Evolutionary conservation across 495 filamentous ascomycete species (phyloP), one percentile per base, ranked within the genome.

Genomic region (Penicillium herquei): DNA sequence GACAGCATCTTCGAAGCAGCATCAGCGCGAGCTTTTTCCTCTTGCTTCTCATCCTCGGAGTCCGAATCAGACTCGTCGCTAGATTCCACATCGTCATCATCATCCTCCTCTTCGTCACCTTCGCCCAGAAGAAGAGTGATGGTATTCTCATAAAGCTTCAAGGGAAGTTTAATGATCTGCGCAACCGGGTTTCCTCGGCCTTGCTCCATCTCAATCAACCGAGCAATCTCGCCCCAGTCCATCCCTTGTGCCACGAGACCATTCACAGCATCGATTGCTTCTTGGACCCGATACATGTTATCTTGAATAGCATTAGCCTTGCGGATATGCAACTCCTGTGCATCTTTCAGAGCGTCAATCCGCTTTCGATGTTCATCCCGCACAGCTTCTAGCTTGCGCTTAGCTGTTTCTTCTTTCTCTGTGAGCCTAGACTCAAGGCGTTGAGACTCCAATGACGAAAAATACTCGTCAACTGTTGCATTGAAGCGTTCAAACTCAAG

Each of bases 171-270:
- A 56, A 98, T 96, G 16, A 90, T 86, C 58, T 87, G 79, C 7
- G 94, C 94, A 16, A 97, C 91, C 0, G 89, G 84, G 60, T 98
- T 98, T 12, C 86, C 78, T 52, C 85, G 78, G 49, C 73, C 80
- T 62, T 95, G 87, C 66, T 98, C 92, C 63, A 88, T 80, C 63
- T 96, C 90, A 43, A 98, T 87, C 58, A 98, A 76, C 30, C 85
- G 86, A 8, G 85, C 91, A 63, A 97, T 89, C 51, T 96, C 88
- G 9, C 87, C 84, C 94, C 94, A 98, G 61, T 98, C 94, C 93
- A 97, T 96, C 7, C 91, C 92, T 64, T 97, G 91, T 7, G 83
- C 83, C 37, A 98, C 81, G 13, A 98, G 74, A 0, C 88, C 89
- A 64, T 96, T 98, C 14, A 98, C 84, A 6, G 92, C 91, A 58